A percentile compares a stretch with the other conserved stretches of the same genome.
phyloP scores from a whole-genome alignment of 2,329 filamentous ascomycete species.

The Eutypella sp. region DNA sequence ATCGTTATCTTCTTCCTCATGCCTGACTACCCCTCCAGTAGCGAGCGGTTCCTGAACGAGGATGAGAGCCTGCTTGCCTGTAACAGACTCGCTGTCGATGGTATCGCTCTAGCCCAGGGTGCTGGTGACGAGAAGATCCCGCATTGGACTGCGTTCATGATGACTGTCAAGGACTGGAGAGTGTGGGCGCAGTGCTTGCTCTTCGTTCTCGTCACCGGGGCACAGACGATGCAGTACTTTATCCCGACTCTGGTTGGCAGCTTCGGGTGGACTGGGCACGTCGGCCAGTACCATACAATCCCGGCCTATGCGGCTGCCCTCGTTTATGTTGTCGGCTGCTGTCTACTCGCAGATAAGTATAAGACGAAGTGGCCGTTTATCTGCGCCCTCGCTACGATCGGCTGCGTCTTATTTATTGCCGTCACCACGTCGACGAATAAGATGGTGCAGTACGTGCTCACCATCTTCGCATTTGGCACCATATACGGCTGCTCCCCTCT shows the following conservation, averaged over 20 bases:
- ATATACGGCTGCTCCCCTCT: constrained; percentile 23
- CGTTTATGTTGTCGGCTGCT: constrained; percentile 19
- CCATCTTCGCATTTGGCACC: constrained; percentile 22
- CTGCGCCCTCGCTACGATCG: constrained; percentile 17
- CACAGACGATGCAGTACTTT: constrained; percentile 28
- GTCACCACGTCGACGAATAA: constrained; percentile 11
- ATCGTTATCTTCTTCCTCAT: constrained; percentile 14
- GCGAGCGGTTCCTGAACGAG: constrained; percentile 10
- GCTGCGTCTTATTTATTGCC: constrained; percentile 19
- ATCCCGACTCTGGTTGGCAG: constrained; percentile 26
- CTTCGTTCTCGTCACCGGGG: constrained; percentile 22
- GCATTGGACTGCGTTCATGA: constrained; percentile 22
- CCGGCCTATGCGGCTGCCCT: constrained; percentile 21
- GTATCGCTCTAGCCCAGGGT: constrained; percentile 16
- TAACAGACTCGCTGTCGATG: constrained; percentile 18
- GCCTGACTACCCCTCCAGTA: constrained; percentile 17
- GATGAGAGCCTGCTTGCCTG: constrained; percentile 17
- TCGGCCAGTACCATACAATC: constrained; percentile 19
- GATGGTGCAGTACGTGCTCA: constrained; percentile 17
- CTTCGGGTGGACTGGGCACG: constrained; percentile 22
- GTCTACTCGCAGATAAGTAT: constrained; percentile 21
- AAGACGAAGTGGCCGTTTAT: constrained; percentile 23
- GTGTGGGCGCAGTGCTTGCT: constrained; percentile 19
- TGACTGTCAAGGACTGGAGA: constrained; percentile 18
- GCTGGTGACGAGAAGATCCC: constrained; percentile 9